Percentiles rank a stretch among this genome's conserved stretches.
These are phyloP conservation scores for Phytophthora constricta DNA, from an alignment of 352 stramenopile genomes.

Conservation along the genomic window DNA sequence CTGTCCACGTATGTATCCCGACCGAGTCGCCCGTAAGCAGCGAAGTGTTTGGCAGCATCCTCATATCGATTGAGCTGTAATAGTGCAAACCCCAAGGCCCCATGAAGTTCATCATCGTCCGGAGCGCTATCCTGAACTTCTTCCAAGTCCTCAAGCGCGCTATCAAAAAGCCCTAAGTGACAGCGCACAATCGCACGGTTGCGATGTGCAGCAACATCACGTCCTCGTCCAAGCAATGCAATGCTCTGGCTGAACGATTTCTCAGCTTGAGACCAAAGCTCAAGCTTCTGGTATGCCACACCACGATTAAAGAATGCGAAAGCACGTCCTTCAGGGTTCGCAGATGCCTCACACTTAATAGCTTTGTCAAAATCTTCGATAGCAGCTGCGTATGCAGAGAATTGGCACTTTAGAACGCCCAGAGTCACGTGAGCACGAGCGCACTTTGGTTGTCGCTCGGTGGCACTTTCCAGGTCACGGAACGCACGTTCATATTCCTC, in stretches of 20 bases:
- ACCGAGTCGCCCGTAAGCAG: constrained; percentile 61
- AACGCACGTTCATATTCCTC: constrained; percentile 74
- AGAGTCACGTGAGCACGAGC: constrained; percentile 63
- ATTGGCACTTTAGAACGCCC: constrained; percentile 84
- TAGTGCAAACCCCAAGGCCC: constrained; percentile 66
- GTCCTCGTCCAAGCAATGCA: constrained; percentile 37
- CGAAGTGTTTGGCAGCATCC: constrained; percentile 67
- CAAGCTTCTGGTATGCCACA: constrained; percentile 73
- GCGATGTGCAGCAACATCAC: constrained; percentile 61
- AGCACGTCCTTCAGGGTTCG: constrained; percentile 21
- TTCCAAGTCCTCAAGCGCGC: constrained; percentile 70
- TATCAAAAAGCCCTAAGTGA: constrained; percentile 56
- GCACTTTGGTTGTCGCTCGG: constrained; percentile 56
- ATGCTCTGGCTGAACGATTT: constrained; percentile 69
- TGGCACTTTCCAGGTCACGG: constrained; percentile 59
- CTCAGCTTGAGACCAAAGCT: constrained; percentile 70
- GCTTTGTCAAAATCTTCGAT: constrained; percentile 78
- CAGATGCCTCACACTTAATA: constrained; percentile 54
- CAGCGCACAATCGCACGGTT: constrained; percentile 75
- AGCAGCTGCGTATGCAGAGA: constrained; percentile 60
- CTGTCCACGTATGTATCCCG: constrained; percentile 74
- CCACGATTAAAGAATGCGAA: constrained; percentile 67
- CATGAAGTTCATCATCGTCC: constrained; percentile 76
- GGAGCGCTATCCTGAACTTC: constrained; percentile 68
- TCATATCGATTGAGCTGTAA: constrained; percentile 77